A percentile compares a stretch with the other conserved stretches of the same genome.
Conservation (phyloP, 2,329 filamentous ascomycete genomes). For the Fusarium guadeloupense region DNA sequence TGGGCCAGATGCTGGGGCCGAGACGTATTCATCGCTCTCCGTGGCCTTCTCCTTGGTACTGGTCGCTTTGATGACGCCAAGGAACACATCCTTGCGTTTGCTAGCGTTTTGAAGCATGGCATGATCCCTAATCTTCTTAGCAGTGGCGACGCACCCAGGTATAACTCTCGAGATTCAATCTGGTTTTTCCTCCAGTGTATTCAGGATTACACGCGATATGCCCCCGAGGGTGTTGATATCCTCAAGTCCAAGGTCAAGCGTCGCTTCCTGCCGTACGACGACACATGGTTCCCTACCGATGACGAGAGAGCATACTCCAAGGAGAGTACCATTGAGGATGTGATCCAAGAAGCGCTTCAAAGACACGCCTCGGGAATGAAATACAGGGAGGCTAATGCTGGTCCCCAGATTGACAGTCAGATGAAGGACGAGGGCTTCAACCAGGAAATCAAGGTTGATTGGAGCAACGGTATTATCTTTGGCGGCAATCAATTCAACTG, state of each 20-base stretch:
- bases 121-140: slow-evolving; percentile 97
- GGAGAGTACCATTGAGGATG: slow-evolving; percentile 83
- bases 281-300: slow-evolving; percentile 88
- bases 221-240: slow-evolving; percentile 77
- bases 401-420: slow-evolving; percentile 85
- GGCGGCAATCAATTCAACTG: slow-evolving; percentile 95
- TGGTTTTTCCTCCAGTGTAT: slow-evolving; percentile 99
- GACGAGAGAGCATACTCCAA: slow-evolving; percentile 87
- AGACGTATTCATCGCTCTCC: slow-evolving; percentile 94
- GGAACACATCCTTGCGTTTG: slow-evolving; percentile 94
- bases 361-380: slow-evolving; percentile 90
- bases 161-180: slow-evolving; percentile 94
- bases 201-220: slow-evolving; percentile 88
- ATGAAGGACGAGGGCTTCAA: slow-evolving; percentile 95
- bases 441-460: slow-evolving; percentile 89
- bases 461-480: slow-evolving; percentile 88
- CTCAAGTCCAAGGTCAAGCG: slow-evolving; percentile 81
- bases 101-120: slow-evolving; percentile 94
- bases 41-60: slow-evolving; percentile 90
- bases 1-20: slow-evolving; percentile 98
- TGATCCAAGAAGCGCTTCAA: slow-evolving; percentile 93
- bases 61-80: slow-evolving; percentile 88
- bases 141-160: slow-evolving; percentile 84
- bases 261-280: slow-evolving; percentile 93
- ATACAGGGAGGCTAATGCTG: slow-evolving; percentile 94